Conservation (phyloP, 2,329 filamentous ascomycete genomes). For the Bipolaris victoriae region DNA sequence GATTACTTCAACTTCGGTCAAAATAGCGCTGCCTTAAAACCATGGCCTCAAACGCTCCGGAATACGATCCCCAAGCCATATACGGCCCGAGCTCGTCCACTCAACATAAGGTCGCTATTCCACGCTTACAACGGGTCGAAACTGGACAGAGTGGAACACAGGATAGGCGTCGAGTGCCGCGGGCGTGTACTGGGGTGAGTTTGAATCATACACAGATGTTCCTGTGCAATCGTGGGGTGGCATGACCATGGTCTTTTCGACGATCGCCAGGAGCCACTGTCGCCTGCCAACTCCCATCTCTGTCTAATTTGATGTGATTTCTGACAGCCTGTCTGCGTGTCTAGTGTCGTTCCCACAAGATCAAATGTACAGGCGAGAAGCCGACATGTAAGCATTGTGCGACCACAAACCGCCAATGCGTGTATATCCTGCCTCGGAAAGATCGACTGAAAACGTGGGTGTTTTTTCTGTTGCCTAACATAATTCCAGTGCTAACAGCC, state of each 20-base stretch:
- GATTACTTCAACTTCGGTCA: constrained; percentile 10
- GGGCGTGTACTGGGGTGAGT: constrained; percentile 41
- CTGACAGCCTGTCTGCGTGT: constrained; percentile 19
- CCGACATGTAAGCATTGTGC: constrained; percentile 49
- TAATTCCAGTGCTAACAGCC: constrained; percentile 16
- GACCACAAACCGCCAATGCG: constrained; percentile 41
- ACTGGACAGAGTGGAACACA: constrained; percentile 19
- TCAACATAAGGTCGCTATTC: constrained; percentile 41
- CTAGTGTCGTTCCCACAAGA: constrained; percentile 49
- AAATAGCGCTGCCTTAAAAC: constrained; percentile 4
- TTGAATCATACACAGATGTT: constrained; percentile 4
- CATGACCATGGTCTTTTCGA: background rate
- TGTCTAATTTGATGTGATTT: constrained; percentile 3
- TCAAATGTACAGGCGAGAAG: constrained; percentile 49
- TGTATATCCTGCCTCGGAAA: constrained; percentile 49
- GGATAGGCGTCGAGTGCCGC: constrained; percentile 34
- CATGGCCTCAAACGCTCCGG: constrained; percentile 21
- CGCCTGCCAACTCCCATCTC: constrained; percentile 5
- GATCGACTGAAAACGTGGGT: constrained; percentile 48
- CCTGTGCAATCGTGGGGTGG: background rate
- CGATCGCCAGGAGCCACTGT: background rate
- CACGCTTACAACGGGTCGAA: constrained; percentile 33
- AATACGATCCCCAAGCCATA: constrained; percentile 8
- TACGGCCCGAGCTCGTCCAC: constrained; percentile 15
- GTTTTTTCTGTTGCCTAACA: constrained; percentile 1